phyloP scores from a whole-genome alignment of 495 filamentous ascomycete species.

The Lasiosphaeriaceae sp. region DNA sequence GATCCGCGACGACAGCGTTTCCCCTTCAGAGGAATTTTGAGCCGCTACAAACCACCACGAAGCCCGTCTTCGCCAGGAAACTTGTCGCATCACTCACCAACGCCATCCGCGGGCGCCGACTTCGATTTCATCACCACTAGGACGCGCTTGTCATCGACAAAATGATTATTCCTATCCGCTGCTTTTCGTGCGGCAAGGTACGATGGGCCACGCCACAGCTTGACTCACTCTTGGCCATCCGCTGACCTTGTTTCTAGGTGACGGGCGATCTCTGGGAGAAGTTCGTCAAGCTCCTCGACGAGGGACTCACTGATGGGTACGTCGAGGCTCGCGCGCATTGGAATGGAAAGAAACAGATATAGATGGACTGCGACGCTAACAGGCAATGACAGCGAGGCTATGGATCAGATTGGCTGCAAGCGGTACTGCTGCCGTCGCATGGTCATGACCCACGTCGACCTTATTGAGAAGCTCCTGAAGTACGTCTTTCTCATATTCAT shows the following conservation, averaged over 20 bases:
- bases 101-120: neutral
- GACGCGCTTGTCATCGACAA: slow-evolving; percentile 22
- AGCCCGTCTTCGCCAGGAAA: neutral
- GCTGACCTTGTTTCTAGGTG: slow-evolving; percentile 53
- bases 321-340: slow-evolving; percentile 12
- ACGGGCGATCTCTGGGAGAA: slow-evolving; percentile 96
- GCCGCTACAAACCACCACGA: neutral
- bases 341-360: neutral
- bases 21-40: neutral
- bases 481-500: slow-evolving; percentile 36
- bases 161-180: slow-evolving; percentile 98
- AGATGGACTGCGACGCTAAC: neutral
- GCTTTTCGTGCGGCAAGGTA: slow-evolving; percentile 99
- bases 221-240: neutral
- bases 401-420: slow-evolving; percentile 89
- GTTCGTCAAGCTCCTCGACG: slow-evolving; percentile 80
- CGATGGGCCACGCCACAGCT: slow-evolving; percentile 5
- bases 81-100: neutral
- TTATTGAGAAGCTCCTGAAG: slow-evolving; percentile 98
- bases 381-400: slow-evolving; percentile 56
- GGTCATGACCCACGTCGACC: slow-evolving; percentile 99
- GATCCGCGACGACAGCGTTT: neutral
- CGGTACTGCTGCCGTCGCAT: slow-evolving; percentile 97
- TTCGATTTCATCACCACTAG: neutral
- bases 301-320: slow-evolving; percentile 73